Evolutionary conservation across 2,329 filamentous ascomycete species (phyloP).

Genomic region (Trichoderma koningii): DNA sequence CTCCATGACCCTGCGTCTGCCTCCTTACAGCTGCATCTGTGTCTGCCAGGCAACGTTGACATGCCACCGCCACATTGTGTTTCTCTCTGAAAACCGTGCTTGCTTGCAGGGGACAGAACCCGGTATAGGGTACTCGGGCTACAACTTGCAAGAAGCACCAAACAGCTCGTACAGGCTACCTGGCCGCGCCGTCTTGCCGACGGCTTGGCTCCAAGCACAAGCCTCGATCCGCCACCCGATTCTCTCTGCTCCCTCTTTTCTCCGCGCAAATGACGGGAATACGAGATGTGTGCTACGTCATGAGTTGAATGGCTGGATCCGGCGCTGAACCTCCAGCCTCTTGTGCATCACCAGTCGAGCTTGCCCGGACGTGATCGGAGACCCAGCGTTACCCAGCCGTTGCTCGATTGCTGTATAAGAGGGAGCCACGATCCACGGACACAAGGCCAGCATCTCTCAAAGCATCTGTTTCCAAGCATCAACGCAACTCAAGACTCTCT

Average conservation of each 20-base stretch:
- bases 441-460: background rate
- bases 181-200: constrained; percentile 15
- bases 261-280: constrained; percentile 26
- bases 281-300: constrained; percentile 34
- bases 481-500: background rate
- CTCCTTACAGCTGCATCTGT: constrained; percentile 21
- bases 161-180: background rate
- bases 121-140: background rate
- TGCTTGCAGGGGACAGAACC: too few species aligned
- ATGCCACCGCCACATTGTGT: background rate
- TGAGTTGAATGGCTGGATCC: constrained; percentile 13
- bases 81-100: background rate
- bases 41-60: background rate
- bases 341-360: constrained; percentile 17
- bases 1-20: background rate
- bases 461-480: background rate
- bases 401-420: constrained; percentile 12
- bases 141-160: background rate
- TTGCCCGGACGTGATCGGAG: constrained; percentile 8
- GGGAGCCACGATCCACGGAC: background rate
- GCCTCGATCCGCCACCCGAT: constrained; percentile 9
- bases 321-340: constrained; percentile 18
- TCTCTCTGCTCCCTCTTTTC: background rate
- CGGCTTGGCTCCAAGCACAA: background rate
- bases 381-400: background rate